Percentiles rank a stretch among this genome's conserved stretches.
These are phyloP conservation scores for Polygonum aviculare DNA, from an alignment of 148 eudicot genomes.

Conservation along the genomic window DNA sequence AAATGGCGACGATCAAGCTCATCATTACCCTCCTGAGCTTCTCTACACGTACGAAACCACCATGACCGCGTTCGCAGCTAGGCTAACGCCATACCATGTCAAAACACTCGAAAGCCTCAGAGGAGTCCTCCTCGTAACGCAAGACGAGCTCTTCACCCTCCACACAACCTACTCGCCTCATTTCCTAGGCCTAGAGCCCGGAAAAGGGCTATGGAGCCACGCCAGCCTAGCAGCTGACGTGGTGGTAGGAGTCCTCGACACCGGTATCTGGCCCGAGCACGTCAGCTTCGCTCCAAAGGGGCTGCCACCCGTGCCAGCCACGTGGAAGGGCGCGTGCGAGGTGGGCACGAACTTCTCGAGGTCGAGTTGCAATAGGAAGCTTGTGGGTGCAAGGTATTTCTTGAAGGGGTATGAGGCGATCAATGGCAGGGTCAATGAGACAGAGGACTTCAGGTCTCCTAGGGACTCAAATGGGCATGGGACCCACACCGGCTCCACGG, in stretches of 20 bases:
- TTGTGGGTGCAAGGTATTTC: conserved; percentile 57
- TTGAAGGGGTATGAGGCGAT: conserved; percentile 59
- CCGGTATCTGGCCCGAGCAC: conserved; percentile 87
- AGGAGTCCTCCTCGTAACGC: conserved; percentile 43
- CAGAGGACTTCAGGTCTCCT: conserved; percentile 43
- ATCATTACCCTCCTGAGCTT: conserved; percentile 45
- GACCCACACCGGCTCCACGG: conserved; percentile 78
- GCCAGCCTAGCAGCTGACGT: conserved; percentile 51
- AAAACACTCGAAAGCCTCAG: conserved; percentile 22
- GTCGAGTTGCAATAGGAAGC: conserved; percentile 54
- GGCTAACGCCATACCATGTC: conserved; percentile 34
- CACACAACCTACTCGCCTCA: conserved; percentile 64
- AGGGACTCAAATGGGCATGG: conserved; percentile 75
- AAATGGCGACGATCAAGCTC: neutral
- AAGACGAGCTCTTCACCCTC: conserved; percentile 45
- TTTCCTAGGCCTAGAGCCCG: conserved; percentile 51
- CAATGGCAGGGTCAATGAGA: conserved; percentile 49
- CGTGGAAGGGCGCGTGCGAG: conserved; percentile 63
- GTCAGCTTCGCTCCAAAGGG: conserved; percentile 41
- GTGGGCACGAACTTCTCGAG: conserved; percentile 45
- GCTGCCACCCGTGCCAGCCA: conserved; percentile 38
- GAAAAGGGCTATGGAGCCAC: conserved; percentile 50
- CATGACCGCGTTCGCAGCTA: conserved; percentile 59
- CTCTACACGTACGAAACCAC: conserved; percentile 50
- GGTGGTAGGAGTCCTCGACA: conserved; percentile 57